Base-by-base conservation (phyloP, 352 stramenopile genomes). In the Phytopythium mirpurense region DNA sequence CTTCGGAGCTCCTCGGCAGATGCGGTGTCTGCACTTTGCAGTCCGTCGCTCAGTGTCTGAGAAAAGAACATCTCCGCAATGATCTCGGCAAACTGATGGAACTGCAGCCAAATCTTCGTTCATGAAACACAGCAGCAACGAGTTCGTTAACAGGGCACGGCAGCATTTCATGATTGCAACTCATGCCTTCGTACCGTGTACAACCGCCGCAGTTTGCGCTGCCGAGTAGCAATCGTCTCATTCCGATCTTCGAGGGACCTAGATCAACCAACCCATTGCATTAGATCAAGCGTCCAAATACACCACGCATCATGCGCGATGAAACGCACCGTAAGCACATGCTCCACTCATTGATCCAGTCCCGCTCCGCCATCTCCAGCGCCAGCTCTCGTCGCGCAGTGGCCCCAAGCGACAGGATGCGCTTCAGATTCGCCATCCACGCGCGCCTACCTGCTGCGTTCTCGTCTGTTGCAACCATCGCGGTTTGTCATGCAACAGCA, bases 281-380 rank as follows among this genome's bases (percentile, higher is more conserved):
- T 24, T 3, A 43, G 31, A 12, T 21, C 29, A 16, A 2, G 7
- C 19, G 6, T 24, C 9, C 21, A 38, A 23, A 46, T 3, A 10
- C 15, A 19, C 41, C 12, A 44, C 11, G 41, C 43, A 36, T 19
- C 21, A 57, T 21, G n/a, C 15, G 8, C 35, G 15, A 5, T 5
- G 14, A 14, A 2, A 40, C 67, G 50, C 51, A 83, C 72, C 70
- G 68, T 16, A 88, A 51, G 56, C 81, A 92, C 37, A 86, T 88
- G 23, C 78, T 77, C 83, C 83, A 93, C 56, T 93, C 83, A 24
- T 67, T 86, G 45, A 84, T 71, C 83, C 83, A 93, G 57, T 93
- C 83, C 16, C 83, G 65, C 12, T 88, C 66, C 14, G 70, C 68
- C 74, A 93, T 88, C 0, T 67, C 58, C 0, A 65, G 52, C 19